Percentiles rank a stretch among this genome's conserved stretches.
Conservation (phyloP, 495 filamentous ascomycete genomes). For the Podospora conica region DNA sequence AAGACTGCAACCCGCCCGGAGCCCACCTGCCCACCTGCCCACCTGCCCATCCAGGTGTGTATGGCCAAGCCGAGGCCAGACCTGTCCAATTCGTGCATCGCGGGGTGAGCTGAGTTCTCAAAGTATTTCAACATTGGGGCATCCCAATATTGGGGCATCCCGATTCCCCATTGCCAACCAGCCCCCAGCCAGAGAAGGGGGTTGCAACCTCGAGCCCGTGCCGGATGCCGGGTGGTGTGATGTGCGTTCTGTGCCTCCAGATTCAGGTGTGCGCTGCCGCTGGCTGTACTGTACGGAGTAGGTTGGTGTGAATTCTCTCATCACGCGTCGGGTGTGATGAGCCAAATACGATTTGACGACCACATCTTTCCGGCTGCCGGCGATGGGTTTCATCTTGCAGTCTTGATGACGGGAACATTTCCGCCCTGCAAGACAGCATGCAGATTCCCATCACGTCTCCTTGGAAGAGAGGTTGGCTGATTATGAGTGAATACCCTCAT, state of each 20-base stretch:
- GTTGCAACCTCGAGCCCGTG: neutral
- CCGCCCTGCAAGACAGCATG: neutral
- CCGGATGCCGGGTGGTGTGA: neutral
- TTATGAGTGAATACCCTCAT: neutral
- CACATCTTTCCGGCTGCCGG: too few species aligned
- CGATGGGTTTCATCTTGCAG: neutral
- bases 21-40: too few species aligned
- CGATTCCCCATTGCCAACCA: too few species aligned
- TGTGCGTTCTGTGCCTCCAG: neutral
- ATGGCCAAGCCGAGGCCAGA: neutral
- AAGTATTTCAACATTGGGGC: neutral
- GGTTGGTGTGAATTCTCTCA: neutral
- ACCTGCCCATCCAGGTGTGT: too few species aligned
- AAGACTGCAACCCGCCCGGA: neutral
- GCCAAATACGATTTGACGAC: neutral
- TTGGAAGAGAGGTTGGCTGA: neutral
- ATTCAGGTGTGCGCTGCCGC: neutral
- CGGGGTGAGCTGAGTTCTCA: neutral
- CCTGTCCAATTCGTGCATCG: neutral
- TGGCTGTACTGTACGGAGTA: too few species aligned
- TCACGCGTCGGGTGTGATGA: neutral
- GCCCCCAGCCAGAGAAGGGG: too few species aligned
- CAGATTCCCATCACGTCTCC: neutral
- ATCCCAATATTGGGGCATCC: too few species aligned
- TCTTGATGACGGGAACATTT: neutral